These are phyloP conservation scores for Dioscorea zingiberensis DNA, from an alignment of 106 monocot species.

Conservation along the genomic window DNA sequence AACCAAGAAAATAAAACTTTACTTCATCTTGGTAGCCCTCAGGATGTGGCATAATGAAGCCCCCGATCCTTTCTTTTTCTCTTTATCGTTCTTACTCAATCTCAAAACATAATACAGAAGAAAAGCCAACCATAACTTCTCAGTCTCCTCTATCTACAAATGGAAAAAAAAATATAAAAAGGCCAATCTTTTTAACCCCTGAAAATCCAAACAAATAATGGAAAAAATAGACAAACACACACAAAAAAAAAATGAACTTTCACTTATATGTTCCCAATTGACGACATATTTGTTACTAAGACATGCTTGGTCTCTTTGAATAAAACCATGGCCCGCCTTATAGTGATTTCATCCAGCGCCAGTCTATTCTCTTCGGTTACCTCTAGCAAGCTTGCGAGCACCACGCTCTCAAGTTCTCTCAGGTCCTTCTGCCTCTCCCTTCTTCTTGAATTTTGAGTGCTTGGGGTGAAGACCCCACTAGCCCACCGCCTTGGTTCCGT, in stretches of 20 bases:
- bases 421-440: too few relatives aligned
- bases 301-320: slow-evolving; percentile 59
- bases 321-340: slow-evolving; percentile 52
- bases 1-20: slow-evolving; percentile 7
- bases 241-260: slow-evolving; percentile 5
- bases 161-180: too few relatives aligned
- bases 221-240: neutral
- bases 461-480: too few relatives aligned
- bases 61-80: slow-evolving; percentile 25
- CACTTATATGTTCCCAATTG: slow-evolving; percentile 69
- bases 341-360: slow-evolving; percentile 45
- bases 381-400: too few relatives aligned
- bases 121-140: too few relatives aligned
- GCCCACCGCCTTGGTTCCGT: too few relatives aligned
- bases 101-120: slow-evolving; percentile 65
- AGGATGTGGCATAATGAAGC: slow-evolving; percentile 62
- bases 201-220: neutral
- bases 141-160: too few relatives aligned
- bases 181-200: slow-evolving; percentile 1
- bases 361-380: slow-evolving; percentile 56
- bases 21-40: slow-evolving; percentile 70
- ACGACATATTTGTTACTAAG: too few relatives aligned
- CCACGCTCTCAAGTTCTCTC: too few relatives aligned
- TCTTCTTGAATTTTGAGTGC: too few relatives aligned
- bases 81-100: slow-evolving; percentile 32